Percentiles rank a stretch among this genome's conserved stretches.
phyloP scores from a whole-genome alignment of 208 protist genomes.

The Herpetomonas samuelpessoai region DNA sequence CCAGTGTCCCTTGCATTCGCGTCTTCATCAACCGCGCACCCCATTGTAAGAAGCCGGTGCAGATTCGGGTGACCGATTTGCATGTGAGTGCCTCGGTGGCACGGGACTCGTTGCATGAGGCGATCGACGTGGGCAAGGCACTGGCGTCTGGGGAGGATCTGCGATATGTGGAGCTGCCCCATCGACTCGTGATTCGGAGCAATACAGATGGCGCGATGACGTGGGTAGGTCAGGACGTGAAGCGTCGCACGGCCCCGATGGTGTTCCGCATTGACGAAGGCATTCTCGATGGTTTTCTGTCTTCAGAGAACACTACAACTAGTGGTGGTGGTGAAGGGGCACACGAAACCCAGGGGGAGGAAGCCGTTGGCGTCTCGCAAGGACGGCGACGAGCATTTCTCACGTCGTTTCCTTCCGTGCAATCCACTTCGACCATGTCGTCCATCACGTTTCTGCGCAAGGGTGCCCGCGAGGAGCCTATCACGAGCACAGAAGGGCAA shows the following conservation, averaged over 20 bases:
- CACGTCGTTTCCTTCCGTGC: neutral
- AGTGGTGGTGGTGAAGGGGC: no score
- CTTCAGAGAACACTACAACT: no score
- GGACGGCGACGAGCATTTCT: neutral
- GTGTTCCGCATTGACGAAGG: conserved; percentile 25
- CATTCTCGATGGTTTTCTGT: no score
- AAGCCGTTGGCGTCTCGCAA: no score
- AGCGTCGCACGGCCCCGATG: conserved; percentile 33
- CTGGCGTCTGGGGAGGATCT: conserved; percentile 32
- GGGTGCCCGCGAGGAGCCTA: no score
- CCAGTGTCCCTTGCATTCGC: no score
- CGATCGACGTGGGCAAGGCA: conserved; percentile 24
- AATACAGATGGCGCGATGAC: conserved; percentile 23
- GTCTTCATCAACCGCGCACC: neutral
- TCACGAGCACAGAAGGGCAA: no score
- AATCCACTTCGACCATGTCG: neutral
- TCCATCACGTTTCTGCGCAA: no score
- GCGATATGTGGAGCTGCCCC: conserved; percentile 29
- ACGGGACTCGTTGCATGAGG: conserved; percentile 43
- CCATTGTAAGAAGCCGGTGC: conserved; percentile 19
- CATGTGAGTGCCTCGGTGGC: conserved; percentile 49
- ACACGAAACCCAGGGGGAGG: no score
- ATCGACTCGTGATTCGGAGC: conserved; percentile 54
- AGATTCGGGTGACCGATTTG: conserved; percentile 37
- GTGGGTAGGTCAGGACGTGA: conserved; percentile 39